Conservation (phyloP, 176 grass and related monocot genomes). For the Rhynchospora pubera region DNA sequence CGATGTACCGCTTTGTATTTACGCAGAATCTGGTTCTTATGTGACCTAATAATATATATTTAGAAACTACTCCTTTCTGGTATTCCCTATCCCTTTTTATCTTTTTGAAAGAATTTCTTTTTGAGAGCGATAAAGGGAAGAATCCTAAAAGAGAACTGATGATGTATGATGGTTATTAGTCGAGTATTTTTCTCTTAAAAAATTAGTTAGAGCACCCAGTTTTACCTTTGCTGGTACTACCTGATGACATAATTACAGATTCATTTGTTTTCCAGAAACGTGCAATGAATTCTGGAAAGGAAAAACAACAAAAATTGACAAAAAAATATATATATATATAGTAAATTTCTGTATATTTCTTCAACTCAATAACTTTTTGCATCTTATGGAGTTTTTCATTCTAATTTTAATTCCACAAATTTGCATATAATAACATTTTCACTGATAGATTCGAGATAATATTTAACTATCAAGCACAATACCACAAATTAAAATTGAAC, state of each 20-base stretch:
- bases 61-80: constrained; percentile 14
- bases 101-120: not conserved
- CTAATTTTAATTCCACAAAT: no score
- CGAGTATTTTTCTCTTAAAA: not conserved
- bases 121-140: constrained; percentile 29
- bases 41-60: constrained; percentile 33
- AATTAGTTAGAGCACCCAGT: not conserved
- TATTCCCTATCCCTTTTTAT: constrained; percentile 22
- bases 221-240: not conserved
- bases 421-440: no score
- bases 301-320: not conserved
- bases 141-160: constrained; percentile 21
- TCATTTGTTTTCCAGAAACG: not conserved
- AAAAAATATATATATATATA: no score
- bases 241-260: not conserved
- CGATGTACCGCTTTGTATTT: constrained; percentile 58
- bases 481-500: not conserved
- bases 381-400: no score
- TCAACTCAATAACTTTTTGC: no score
- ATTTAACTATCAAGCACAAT: no score
- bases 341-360: no score
- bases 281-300: not conserved
- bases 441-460: no score
- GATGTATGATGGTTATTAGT: not conserved
- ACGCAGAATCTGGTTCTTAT: constrained; percentile 97